Evolutionary conservation across 75 land plant genomes (phyloP), one percentile per base, ranked within the genome.

Genomic region (Sequoiadendron giganteum): DNA sequence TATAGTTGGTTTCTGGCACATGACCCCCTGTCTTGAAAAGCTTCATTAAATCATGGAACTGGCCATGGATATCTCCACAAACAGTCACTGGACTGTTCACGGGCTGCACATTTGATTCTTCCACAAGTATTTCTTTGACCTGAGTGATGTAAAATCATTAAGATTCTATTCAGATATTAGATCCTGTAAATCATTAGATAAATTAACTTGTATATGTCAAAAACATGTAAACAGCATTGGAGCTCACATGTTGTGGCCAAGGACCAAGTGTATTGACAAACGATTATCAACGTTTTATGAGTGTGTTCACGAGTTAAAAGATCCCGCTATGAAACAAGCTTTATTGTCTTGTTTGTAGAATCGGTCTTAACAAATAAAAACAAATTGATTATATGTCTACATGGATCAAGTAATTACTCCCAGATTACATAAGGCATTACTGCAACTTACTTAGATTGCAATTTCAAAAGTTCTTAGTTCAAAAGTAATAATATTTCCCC

Each of bases 51-150:
- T 98, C 99, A 89, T 97, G 99, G 88, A 98, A 98, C 90, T 98
- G 99, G 43, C 99, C 99, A 93, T 98, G 97, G 36, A 97, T 98
- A 87, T 98, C 99, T 82, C 99, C 99, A 91, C 99, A 98, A 83
- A 98, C 99, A 87, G 99, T 98, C 36, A 98, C 99, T 19, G 99
- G 99, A 89, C 99, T 98, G 80, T 98, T 96, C 28, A 98, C 99
- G 90, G 99, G 99, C 89, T 98, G 99, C 21, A 98, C 99, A 92
- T 98, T 98, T 16, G 99, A 98, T 90, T 98, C 99, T 90, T 98
- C 99, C 87, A 98, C 98, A n/a, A 97, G 91, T 54, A 98, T 98
- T 86, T 98, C 99, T 86, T 98, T 98, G 32, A 98, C 99, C 99
- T 97, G 92, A 15, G 72, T 18, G 30, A 72, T 25, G 3, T 21